Conservation (phyloP, 108 stramenopile genomes). For the Cylindrotheca closterium region DNA sequence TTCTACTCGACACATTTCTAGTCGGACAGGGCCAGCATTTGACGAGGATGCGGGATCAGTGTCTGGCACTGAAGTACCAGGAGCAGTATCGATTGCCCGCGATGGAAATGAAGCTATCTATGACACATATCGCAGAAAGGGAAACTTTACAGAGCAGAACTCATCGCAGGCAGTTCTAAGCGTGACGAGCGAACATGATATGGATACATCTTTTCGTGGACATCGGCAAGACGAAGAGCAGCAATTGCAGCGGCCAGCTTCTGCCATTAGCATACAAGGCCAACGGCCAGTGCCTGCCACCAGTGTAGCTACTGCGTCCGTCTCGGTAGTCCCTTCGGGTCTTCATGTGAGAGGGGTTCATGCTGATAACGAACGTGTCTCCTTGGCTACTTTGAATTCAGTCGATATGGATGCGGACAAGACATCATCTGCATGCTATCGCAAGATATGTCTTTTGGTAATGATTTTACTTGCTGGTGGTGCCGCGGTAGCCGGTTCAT, state of each 20-base stretch:
- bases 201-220: not conserved
- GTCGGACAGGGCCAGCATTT: no score
- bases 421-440: not conserved
- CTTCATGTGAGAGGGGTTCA: no score
- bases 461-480: not conserved
- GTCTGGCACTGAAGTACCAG: not conserved
- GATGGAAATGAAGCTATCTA: not conserved
- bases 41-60: not conserved
- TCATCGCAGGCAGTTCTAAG: not conserved
- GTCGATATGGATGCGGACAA: not conserved
- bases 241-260: not conserved
- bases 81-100: not conserved
- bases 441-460: not conserved
- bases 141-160: not conserved
- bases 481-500: not conserved
- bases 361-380: no score
- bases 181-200: no score
- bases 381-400: not conserved
- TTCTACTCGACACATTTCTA: no score
- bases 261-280: no score
- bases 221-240: not conserved
- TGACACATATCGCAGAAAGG: not conserved
- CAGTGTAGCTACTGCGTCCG: not conserved
- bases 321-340: not conserved
- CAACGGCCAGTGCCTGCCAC: not conserved